Evolutionary conservation across 306 rosid species (phyloP).

Genomic region (Sesbania bispinosa): DNA sequence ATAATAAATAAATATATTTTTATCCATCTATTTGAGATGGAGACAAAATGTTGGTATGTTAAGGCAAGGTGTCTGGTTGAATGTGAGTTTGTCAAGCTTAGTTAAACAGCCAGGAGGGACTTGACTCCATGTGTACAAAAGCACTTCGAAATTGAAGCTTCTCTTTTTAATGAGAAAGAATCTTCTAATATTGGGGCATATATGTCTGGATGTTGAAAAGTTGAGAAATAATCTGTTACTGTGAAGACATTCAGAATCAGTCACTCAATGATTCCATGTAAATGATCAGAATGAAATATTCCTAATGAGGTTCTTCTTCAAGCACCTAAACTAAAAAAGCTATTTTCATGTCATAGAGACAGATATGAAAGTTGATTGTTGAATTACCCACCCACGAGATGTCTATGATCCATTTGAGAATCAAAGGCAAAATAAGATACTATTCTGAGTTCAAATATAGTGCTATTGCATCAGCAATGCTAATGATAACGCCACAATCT

Average conservation of each 20-base stretch:
- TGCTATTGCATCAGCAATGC: background rate
- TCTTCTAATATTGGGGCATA: background rate
- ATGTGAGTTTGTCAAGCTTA: background rate
- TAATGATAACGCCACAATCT: background rate
- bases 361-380: background rate
- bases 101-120: background rate
- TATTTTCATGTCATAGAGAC: background rate
- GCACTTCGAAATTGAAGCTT: background rate
- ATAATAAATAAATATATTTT: background rate
- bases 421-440: background rate
- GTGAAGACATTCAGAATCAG: background rate
- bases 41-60: background rate
- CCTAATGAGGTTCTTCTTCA: background rate
- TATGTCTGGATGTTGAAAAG: background rate
- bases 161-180: background rate
- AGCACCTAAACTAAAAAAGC: background rate
- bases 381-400: background rate
- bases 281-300: background rate
- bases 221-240: background rate
- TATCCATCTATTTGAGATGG: background rate
- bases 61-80: background rate
- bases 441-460: background rate
- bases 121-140: background rate
- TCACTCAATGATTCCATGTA: background rate
- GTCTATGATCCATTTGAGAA: background rate